phyloP scores from a whole-genome alignment of 2,329 filamentous ascomycete genomes.

The Pestalotiopsis sp. region DNA sequence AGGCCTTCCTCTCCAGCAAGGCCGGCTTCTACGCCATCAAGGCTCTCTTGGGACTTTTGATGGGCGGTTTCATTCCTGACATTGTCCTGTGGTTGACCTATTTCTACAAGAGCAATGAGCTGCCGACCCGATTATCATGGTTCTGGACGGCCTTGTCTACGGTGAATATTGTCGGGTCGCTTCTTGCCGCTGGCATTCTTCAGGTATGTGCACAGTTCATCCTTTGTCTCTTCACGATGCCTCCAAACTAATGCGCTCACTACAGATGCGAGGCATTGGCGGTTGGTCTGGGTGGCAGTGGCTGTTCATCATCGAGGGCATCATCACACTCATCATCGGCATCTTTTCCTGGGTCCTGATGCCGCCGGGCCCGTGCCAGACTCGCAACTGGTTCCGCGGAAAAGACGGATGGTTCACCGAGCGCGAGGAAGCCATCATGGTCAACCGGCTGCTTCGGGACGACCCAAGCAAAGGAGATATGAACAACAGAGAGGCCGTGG shows the following conservation, averaged over 20 bases:
- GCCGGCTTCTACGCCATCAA: conserved; percentile 35
- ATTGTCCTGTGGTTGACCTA: conserved; percentile 72
- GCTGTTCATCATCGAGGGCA: conserved; percentile 47
- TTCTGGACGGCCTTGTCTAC: conserved; percentile 72
- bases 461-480: conserved; percentile 63
- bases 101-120: conserved; percentile 73
- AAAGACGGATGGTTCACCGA: conserved; percentile 63
- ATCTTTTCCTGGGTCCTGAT: conserved; percentile 57
- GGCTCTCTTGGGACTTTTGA: conserved; percentile 48
- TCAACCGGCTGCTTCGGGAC: conserved; percentile 61
- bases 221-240: background rate
- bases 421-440: conserved; percentile 61
- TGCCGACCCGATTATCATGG: conserved; percentile 67
- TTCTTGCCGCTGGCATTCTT: conserved; percentile 57
- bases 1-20: conserved; percentile 32
- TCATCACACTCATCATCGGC: conserved; percentile 50
- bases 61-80: conserved; percentile 66
- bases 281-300: conserved; percentile 58
- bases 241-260: background rate
- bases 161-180: conserved; percentile 55
- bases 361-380: conserved; percentile 55
- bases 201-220: conserved; percentile 20
- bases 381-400: conserved; percentile 55
- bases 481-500: conserved; percentile 63
- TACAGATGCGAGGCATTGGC: conserved; percentile 47